Conservation (phyloP, 2,329 filamentous ascomycete genomes). For the Aspergillus clavatus region DNA sequence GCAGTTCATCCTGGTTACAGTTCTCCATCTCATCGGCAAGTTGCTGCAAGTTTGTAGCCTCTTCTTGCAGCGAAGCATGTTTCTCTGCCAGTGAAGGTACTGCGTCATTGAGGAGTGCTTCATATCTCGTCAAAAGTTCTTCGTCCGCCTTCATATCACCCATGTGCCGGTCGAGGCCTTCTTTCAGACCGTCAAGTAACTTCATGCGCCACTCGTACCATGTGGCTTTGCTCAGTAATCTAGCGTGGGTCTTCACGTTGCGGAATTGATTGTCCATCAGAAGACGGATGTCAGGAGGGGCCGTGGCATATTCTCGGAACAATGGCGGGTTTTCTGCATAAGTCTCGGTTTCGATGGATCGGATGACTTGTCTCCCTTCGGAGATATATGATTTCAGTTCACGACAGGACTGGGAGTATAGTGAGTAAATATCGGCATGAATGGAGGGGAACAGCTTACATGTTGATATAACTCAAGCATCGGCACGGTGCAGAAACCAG, state of each 20-base stretch:
- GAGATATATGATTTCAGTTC: constrained; percentile 97
- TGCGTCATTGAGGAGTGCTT: constrained; percentile 61
- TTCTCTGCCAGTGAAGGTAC: constrained; percentile 62
- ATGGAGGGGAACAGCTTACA: constrained; percentile 43
- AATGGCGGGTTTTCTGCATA: constrained; percentile 85
- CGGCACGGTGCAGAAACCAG: constrained; percentile 84
- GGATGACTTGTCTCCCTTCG: constrained; percentile 82
- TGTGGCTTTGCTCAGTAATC: constrained; percentile 86
- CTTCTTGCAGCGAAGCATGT: constrained; percentile 56
- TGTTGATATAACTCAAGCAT: constrained; percentile 95
- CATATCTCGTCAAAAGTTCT: constrained; percentile 60
- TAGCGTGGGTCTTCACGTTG: constrained; percentile 89
- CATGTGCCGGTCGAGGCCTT: constrained; percentile 69
- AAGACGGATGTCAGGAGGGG: constrained; percentile 72
- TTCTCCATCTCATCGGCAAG: constrained; percentile 57
- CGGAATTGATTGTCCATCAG: constrained; percentile 97
- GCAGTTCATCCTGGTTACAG: constrained; percentile 75
- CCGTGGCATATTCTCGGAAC: constrained; percentile 86
- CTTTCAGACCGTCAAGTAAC: constrained; percentile 73
- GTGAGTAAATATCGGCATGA: constrained; percentile 23
- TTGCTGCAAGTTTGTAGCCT: constrained; percentile 64
- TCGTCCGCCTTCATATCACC: constrained; percentile 75
- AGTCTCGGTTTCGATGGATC: constrained; percentile 84
- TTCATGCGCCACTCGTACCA: constrained; percentile 99
- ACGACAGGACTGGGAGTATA: constrained; percentile 62